Base-by-base conservation (phyloP, 176 grass and related monocot species). In the Eragrostis curvula region DNA sequence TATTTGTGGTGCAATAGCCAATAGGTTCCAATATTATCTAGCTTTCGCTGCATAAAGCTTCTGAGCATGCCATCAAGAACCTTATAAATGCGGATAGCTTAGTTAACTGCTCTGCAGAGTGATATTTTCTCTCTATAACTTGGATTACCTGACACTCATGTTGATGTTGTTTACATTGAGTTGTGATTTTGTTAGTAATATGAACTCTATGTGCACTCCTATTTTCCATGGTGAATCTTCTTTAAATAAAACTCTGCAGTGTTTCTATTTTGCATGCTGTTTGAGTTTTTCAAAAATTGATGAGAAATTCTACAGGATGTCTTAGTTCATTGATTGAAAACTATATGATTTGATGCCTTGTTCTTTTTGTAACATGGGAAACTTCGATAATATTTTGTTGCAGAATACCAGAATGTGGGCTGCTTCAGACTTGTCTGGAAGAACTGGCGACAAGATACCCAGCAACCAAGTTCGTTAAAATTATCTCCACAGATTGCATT, bases 401-500 rank as follows among this genome's bases (percentile, higher is more conserved):
- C 88, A 99, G 97, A 59, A 83, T 99, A 85, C 93, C 81, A 58
- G 93, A 96, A 72, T 99, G 93, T 8, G 93, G 90, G 43, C 20
- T 99, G 83, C 97, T 99, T 49, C 73, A 92, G 57, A 85, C 83
- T 62, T 99, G 89, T 70, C 64, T 99, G 85, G 97, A 96, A 68
- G 93, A 96, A 88, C 70, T 99, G 69, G 85, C 89, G 13, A 92
- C 85, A 52, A 91, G 87, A 81, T 96, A 99, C 53, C 85, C 97
- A 52, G 87, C 57, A 48, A 99, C 93, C 5, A 99, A 99, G 68
- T 99, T 99, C 71, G 93, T 99, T 85, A 99, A 99, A 81, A 96
- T 94, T 85, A 92, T 96, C 53, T 99, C 97, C 45, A 99, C 97
- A 0, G 93, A 96, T 48, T 96, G 97, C 74, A 99, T 99, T 66